These are phyloP conservation scores for Talaromyces sp. DNA, from an alignment of 2,329 filamentous ascomycete species.

Conservation along the genomic window DNA sequence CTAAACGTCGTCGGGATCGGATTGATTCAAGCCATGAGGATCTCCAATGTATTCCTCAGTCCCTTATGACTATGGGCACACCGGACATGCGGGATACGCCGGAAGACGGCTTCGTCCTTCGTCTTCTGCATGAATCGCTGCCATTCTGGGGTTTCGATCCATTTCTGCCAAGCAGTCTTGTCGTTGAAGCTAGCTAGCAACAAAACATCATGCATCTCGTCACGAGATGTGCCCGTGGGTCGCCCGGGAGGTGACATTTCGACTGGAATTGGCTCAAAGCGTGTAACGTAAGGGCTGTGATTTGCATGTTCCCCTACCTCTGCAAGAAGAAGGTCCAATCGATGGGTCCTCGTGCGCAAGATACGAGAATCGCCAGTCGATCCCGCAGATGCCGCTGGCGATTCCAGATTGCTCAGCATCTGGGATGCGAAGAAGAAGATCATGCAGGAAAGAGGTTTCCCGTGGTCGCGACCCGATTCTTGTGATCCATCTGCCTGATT, in stretches of 20 bases:
- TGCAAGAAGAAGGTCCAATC: constrained; percentile 26
- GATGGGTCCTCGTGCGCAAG: constrained; percentile 20
- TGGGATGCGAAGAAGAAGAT: constrained; percentile 29
- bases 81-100: constrained; percentile 28
- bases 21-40: constrained; percentile 19
- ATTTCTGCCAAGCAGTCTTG: constrained; percentile 25
- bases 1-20: neutral
- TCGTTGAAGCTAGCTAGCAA: constrained; percentile 27
- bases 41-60: constrained; percentile 27
- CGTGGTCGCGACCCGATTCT: neutral
- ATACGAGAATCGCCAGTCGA: constrained; percentile 10
- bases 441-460: constrained; percentile 25
- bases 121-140: constrained; percentile 28
- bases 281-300: constrained; percentile 24
- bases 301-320: constrained; percentile 25
- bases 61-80: constrained; percentile 28
- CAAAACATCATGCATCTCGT: constrained; percentile 27
- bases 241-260: constrained; percentile 23
- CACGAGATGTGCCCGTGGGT: constrained; percentile 19
- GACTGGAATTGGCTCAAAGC: constrained; percentile 27
- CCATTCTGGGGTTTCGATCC: constrained; percentile 25
- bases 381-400: constrained; percentile 19
- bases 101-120: constrained; percentile 25
- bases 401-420: constrained; percentile 26
- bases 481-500: neutral